A percentile compares a stretch with the other conserved stretches of the same genome.
Evolutionary conservation across 805 yeast genomes (phyloP).

Genomic region (Tetrapisispora iriomotensis): DNA sequence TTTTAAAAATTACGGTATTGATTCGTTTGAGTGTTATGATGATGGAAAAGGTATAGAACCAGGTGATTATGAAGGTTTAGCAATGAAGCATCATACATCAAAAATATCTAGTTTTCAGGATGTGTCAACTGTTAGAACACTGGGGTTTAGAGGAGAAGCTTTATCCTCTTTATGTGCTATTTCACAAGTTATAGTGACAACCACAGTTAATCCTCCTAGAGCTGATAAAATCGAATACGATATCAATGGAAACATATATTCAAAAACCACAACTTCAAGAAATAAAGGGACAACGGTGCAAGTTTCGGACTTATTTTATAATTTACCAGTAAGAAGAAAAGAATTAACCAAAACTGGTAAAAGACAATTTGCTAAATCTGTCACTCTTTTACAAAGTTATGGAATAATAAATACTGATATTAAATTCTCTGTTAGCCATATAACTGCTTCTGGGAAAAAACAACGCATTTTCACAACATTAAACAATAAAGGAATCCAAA

Average conservation of each 20-base stretch:
- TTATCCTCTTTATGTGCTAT: constrained; percentile 59
- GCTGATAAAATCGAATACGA: constrained; percentile 50
- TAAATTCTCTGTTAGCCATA: constrained; percentile 52
- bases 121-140: constrained; percentile 39
- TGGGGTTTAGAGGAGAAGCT: constrained; percentile 81
- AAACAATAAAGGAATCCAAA: constrained; percentile 39
- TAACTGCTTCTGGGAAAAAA: constrained; percentile 39
- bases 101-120: constrained; percentile 51
- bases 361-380: constrained; percentile 63
- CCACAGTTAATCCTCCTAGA: constrained; percentile 42
- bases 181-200: constrained; percentile 42
- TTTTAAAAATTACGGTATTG: constrained; percentile 65
- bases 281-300: constrained; percentile 60
- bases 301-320: constrained; percentile 50
- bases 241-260: constrained; percentile 41
- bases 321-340: constrained; percentile 72
- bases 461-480: constrained; percentile 48
- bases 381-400: constrained; percentile 56
- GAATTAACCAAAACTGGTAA: constrained; percentile 59
- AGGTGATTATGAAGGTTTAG: constrained; percentile 43
- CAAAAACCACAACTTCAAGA: constrained; percentile 38
- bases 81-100: constrained; percentile 59
- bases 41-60: constrained; percentile 56
- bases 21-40: constrained; percentile 56
- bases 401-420: constrained; percentile 49